Conservation (phyloP, 2,329 filamentous ascomycete species). For the Penicillium sp. region DNA sequence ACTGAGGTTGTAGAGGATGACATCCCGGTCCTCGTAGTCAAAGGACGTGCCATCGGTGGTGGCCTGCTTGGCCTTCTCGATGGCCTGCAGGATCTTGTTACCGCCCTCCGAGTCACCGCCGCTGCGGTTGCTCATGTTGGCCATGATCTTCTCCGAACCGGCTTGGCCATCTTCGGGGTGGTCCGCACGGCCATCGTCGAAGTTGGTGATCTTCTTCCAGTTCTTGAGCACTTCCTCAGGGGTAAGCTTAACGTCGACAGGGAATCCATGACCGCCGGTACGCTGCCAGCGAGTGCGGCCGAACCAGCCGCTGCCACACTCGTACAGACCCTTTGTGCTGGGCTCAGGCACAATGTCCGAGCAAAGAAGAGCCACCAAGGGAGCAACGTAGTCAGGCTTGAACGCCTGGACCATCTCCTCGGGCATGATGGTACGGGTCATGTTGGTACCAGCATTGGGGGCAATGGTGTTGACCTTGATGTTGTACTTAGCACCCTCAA, state of each 20-base stretch:
- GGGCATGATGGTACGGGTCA: conserved; percentile 89
- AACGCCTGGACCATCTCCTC: conserved; percentile 97
- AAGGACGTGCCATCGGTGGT: conserved; percentile 67
- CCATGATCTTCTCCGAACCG: conserved; percentile 68
- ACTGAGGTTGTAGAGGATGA: conserved; percentile 91
- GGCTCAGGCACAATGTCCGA: conserved; percentile 77
- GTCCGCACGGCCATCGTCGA: conserved; percentile 78
- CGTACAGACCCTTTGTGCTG: conserved; percentile 78
- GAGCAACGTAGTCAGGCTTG: conserved; percentile 97
- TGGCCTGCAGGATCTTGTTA: conserved; percentile 62
- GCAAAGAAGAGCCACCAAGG: conserved; percentile 76
- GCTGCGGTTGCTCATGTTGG: conserved; percentile 72
- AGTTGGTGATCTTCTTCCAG: conserved; percentile 73
- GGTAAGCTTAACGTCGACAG: conserved; percentile 69
- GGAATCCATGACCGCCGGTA: conserved; percentile 80
- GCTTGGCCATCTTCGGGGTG: conserved; percentile 72
- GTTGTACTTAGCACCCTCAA: conserved; percentile 94
- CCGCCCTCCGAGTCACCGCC: conserved; percentile 42
- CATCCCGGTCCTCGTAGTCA: conserved; percentile 74
- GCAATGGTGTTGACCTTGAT: conserved; percentile 97
- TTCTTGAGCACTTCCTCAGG: conserved; percentile 72
- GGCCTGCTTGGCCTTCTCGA: conserved; percentile 64
- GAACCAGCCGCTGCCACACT: conserved; percentile 90
- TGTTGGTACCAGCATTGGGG: conserved; percentile 88
- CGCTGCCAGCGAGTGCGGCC: conserved; percentile 92